phyloP scores from a whole-genome alignment of 2,329 filamentous ascomycete species.

The Curvularia eragrostidis region DNA sequence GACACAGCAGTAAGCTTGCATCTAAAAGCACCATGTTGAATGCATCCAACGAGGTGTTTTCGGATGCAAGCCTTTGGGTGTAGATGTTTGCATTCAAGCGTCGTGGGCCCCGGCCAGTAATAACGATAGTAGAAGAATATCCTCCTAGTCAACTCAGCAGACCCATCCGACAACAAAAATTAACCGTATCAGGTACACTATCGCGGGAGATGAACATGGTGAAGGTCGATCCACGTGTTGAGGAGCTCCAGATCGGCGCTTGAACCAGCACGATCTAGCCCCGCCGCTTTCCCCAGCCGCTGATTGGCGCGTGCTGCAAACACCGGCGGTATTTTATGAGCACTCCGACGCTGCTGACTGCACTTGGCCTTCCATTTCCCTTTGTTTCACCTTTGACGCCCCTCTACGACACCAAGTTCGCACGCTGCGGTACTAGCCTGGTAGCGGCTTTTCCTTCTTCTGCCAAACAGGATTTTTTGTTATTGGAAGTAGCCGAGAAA shows the following conservation, averaged over 20 bases:
- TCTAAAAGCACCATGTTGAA: neutral
- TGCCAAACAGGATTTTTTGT: neutral
- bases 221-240: constrained; percentile 12
- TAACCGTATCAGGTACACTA: neutral
- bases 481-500: neutral
- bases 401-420: neutral
- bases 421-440: neutral
- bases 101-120: neutral
- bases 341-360: constrained; percentile 16
- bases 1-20: neutral
- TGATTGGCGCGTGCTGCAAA: constrained; percentile 18
- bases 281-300: neutral
- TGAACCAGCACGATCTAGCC: constrained; percentile 8
- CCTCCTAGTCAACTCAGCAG: neutral
- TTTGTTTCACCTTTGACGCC: neutral
- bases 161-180: neutral
- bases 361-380: constrained; percentile 12
- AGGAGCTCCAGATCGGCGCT: constrained; percentile 8
- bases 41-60: neutral
- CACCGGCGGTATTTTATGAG: constrained; percentile 21
- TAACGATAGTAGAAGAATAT: no score
- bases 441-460: neutral
- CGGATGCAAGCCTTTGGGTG: neutral
- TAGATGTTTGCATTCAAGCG: neutral
- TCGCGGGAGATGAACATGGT: neutral